These are phyloP conservation scores for Aspergillus sp. DNA, from an alignment of 2,329 filamentous ascomycete species.

Conservation along the genomic window DNA sequence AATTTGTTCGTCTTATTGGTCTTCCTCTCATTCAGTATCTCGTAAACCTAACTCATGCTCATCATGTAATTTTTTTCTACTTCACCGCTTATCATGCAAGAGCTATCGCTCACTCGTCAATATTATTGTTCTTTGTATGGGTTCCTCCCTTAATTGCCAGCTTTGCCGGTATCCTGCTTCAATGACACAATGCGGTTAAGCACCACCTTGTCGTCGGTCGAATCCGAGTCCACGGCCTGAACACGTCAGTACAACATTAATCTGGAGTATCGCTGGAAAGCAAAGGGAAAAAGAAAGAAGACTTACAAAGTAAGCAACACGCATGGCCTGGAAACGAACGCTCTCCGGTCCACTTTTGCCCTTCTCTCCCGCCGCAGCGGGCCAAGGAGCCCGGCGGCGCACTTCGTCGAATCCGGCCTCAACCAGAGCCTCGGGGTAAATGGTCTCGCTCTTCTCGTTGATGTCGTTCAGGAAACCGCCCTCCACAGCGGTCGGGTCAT, in stretches of 20 bases:
- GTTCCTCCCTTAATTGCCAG: not conserved
- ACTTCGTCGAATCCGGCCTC: constrained; percentile 84
- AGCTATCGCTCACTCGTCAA: too few species aligned
- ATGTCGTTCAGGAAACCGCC: constrained; percentile 83
- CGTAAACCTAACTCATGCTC: not conserved
- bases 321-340: constrained; percentile 87
- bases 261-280: too few species aligned
- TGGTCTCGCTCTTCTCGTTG: constrained; percentile 77
- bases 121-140: too few species aligned
- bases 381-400: constrained; percentile 72
- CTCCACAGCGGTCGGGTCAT: constrained; percentile 73
- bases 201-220: constrained; percentile 74
- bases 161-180: constrained; percentile 59
- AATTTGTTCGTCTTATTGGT: too few species aligned
- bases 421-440: constrained; percentile 76
- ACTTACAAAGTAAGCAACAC: constrained; percentile 61
- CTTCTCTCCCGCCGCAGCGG: constrained; percentile 66
- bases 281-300: not conserved
- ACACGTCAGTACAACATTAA: not conserved
- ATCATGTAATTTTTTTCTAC: not conserved
- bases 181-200: constrained; percentile 89
- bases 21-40: not conserved
- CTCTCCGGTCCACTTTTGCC: constrained; percentile 61
- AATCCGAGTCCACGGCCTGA: constrained; percentile 67
- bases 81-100: too few species aligned